Evolutionary conservation across 148 eudicot species (phyloP).

Genomic region (Nepenthes gracilis): DNA sequence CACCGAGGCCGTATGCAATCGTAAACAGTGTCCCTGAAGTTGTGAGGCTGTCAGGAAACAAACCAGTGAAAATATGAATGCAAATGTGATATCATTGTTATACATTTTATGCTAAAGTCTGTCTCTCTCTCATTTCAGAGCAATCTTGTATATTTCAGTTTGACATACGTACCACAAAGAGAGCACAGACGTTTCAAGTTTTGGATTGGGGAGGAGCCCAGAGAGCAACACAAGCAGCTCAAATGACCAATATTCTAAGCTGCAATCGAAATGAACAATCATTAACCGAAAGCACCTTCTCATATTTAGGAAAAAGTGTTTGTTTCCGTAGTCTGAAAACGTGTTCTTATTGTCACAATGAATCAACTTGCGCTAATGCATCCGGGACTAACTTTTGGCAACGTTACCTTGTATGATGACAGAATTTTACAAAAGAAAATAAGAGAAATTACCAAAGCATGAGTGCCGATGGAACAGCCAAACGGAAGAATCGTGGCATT

Average conservation of each 20-base stretch:
- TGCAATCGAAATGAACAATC: not conserved
- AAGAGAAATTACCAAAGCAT: constrained; percentile 36
- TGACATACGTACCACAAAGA: constrained; percentile 12
- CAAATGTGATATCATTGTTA: not conserved
- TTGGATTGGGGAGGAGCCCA: constrained; percentile 26
- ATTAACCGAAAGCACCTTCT: not conserved
- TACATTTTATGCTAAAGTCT: not conserved
- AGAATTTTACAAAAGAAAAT: not conserved
- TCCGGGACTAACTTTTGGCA: not conserved
- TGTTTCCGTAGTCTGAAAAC: no score
- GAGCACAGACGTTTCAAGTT: constrained; percentile 23
- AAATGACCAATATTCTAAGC: constrained; percentile 29
- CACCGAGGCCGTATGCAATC: constrained; percentile 6
- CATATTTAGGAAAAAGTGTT: no score
- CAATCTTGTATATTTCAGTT: not conserved
- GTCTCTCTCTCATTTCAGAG: not conserved
- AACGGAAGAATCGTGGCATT: constrained; percentile 22
- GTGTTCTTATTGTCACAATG: not conserved
- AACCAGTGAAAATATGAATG: not conserved
- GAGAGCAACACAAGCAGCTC: constrained; percentile 22
- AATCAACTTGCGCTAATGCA: not conserved
- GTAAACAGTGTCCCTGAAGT: constrained; percentile 3
- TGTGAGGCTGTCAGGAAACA: constrained; percentile 2
- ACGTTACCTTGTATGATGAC: not conserved
- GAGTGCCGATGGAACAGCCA: constrained; percentile 35